A percentile compares a stretch with the other conserved stretches of the same genome.
Conservation (phyloP, 257 asterid species). For the Primulina huaijiensis region DNA sequence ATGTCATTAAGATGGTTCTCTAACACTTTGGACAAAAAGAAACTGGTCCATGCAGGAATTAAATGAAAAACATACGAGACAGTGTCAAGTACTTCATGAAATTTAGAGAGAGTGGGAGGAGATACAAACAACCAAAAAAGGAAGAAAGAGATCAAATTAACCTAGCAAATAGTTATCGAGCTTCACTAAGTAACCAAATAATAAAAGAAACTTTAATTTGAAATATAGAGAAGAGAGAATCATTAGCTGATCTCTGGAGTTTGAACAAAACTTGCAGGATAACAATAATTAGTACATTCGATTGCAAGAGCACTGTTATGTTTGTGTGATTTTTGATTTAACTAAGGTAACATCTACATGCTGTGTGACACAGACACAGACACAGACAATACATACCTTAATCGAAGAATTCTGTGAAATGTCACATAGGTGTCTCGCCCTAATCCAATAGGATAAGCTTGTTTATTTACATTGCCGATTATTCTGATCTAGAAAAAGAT, state of each 20-base stretch:
- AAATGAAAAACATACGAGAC: not conserved
- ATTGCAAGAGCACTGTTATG: not conserved
- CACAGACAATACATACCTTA: conserved; percentile 40
- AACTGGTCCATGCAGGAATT: conserved; percentile 4
- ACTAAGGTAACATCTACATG: not conserved
- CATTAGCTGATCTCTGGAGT: not conserved
- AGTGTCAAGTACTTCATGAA: not conserved
- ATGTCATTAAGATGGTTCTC: not conserved
- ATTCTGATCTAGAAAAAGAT: conserved; percentile 55
- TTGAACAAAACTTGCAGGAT: not conserved
- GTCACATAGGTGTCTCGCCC: conserved; percentile 62
- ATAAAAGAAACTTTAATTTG: not conserved
- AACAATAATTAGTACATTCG: conserved; percentile 6
- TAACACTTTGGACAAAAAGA: not conserved
- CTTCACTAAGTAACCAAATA: not conserved
- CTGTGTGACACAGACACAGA: not conserved
- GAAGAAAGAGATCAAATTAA: not conserved
- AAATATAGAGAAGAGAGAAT: no score
- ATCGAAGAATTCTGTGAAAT: conserved; percentile 72
- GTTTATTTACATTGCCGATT: conserved; percentile 43
- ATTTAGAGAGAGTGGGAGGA: not conserved
- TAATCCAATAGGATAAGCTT: conserved; percentile 57
- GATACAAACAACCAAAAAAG: not conserved
- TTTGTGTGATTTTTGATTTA: not conserved
- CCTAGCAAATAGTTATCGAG: not conserved